A percentile compares a stretch with the other conserved stretches of the same genome.
Evolutionary conservation across 1,284 basidiomycete genomes (phyloP).

Genomic region (Rhodotorula sp.): DNA sequence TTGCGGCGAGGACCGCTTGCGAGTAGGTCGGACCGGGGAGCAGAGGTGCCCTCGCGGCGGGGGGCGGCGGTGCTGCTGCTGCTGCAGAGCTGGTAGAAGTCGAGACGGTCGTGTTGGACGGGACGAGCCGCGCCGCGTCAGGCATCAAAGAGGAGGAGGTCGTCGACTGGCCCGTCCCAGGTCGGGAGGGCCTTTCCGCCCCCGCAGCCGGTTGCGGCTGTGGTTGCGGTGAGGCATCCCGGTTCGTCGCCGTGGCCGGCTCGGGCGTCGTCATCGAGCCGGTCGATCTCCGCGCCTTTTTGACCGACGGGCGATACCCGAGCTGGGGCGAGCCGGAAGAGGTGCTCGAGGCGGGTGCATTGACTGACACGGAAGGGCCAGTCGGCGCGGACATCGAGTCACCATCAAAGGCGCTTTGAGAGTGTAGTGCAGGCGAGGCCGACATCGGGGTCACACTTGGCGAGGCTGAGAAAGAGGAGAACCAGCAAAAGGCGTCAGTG

Average conservation of each 20-base stretch:
- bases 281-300: slow-evolving; percentile 12
- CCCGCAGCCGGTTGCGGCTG: not conserved
- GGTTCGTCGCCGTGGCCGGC: not conserved
- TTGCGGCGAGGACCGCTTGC: not conserved
- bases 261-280: not conserved
- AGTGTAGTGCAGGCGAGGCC: not conserved
- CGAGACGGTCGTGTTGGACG: no score
- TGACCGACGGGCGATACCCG: slow-evolving; percentile 9
- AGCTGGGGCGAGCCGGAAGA: not conserved
- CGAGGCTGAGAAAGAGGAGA: not conserved
- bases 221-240: not conserved
- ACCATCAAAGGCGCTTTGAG: not conserved
- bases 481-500: not conserved
- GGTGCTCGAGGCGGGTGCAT: not conserved
- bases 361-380: not conserved
- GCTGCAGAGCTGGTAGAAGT: not conserved
- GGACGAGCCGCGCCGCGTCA: no score
- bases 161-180: no score
- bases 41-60: not conserved
- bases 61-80: not conserved
- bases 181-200: no score
- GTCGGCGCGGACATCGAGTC: not conserved
- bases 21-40: not conserved
- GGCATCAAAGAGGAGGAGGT: no score
- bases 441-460: not conserved